Evolutionary conservation across 202 grass and related monocot species (phyloP), one percentile per base, ranked within the genome.

Genomic region (Hordeum pubiflorum): DNA sequence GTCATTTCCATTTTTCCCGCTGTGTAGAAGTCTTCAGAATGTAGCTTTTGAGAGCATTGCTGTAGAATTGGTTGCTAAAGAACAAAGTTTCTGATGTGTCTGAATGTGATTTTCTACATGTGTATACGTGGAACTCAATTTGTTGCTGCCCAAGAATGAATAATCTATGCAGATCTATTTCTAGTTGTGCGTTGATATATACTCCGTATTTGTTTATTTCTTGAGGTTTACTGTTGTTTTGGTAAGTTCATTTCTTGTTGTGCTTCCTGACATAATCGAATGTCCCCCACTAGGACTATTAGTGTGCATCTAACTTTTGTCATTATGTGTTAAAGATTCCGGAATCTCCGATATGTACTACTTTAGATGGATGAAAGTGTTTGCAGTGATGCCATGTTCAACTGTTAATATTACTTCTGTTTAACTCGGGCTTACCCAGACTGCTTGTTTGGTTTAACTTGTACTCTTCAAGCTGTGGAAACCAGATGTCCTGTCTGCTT

Each of bases 1-100:
- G 17, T 52, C 48, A 38, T 81, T 44, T 52, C 26, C 8, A 22
- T 21, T 62, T 87, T 3, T n/a, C 63, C 29, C 32, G 31, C 50
- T 62, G 8, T 80, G 29, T 76, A 76, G 26, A 50, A 62, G 11
- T 84, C 27, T 64, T 73, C 17, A 46, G n/a, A 67, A 58, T 79
- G 37, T 48, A 20, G 79, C 20, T 80, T 64, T 7, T 75, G 11
- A 83, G 5, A 17, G 48, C 9, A 64, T 39, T 72, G 54, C 52
- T 83, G 48, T 79, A 79, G 10, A 68, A 74, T 74, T 11, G 43
- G 23, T 73, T 74, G 14, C 54, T 58, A 7, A 73, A 36, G 18
- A 70, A 61, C 37, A 17, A 20, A 48, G 57, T 21, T 10, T 66
- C 73, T 17, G 26, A 68, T 79, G 27, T 69, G 46, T 60, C 62